These are phyloP conservation scores for Claviceps fusiformis DNA, from an alignment of 2,329 filamentous ascomycete species.

Conservation along the genomic window DNA sequence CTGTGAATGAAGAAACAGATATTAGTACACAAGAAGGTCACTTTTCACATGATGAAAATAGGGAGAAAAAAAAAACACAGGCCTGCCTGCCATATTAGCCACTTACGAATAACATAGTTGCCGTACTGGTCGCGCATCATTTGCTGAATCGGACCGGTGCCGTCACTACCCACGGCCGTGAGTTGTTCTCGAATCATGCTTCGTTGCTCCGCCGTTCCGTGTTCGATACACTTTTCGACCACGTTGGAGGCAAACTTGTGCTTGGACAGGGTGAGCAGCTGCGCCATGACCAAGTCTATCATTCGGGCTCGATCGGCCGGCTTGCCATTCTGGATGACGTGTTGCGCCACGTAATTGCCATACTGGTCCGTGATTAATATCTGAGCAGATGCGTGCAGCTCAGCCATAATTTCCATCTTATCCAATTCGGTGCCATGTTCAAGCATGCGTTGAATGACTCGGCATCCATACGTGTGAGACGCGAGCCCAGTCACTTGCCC, in stretches of 20 bases:
- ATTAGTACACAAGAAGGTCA: conserved; percentile 17
- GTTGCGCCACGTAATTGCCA: conserved; percentile 93
- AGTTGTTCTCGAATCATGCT: conserved; percentile 53
- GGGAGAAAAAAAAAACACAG: no score
- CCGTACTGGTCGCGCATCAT: conserved; percentile 86
- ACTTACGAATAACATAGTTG: conserved; percentile 93
- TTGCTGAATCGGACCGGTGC: conserved; percentile 54
- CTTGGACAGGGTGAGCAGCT: conserved; percentile 67
- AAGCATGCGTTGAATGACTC: conserved; percentile 83
- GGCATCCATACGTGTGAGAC: conserved; percentile 73
- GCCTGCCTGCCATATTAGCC: no score
- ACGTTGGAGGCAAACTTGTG: conserved; percentile 97
- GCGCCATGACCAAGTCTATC: conserved; percentile 56
- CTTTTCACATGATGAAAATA: no score
- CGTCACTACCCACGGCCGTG: conserved; percentile 45
- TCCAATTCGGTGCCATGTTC: conserved; percentile 66
- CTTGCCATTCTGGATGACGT: conserved; percentile 70
- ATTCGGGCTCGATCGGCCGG: conserved; percentile 59
- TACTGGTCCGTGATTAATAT: conserved; percentile 74
- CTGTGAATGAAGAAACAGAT: conserved; percentile 28
- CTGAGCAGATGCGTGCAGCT: conserved; percentile 60
- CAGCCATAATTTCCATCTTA: conserved; percentile 57
- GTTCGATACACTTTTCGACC: conserved; percentile 79
- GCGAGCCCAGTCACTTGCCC: conserved; percentile 63
- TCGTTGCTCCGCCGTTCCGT: conserved; percentile 56